These are phyloP conservation scores for Carpinus fangiana DNA, from an alignment of 306 rosid genomes.

Conservation along the genomic window DNA sequence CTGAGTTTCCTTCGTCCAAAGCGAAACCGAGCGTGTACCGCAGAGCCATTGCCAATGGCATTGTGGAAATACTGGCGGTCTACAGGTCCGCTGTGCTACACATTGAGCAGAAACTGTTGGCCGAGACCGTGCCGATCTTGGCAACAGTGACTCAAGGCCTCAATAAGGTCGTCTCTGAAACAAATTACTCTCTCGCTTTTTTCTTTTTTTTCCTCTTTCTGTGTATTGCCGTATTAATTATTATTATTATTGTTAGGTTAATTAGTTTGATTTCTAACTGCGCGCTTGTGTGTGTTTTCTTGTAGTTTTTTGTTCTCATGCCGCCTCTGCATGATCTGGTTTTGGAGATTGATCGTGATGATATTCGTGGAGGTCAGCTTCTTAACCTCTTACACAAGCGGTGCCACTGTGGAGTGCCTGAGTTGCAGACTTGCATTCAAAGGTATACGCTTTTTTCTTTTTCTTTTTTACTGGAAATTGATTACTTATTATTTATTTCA, in stretches of 20 bases:
- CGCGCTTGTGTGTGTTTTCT: neutral
- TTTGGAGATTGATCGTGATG: slow-evolving; percentile 82
- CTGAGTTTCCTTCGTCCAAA: slow-evolving; percentile 33
- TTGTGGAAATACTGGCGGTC: slow-evolving; percentile 80
- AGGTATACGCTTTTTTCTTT: slow-evolving; percentile 49
- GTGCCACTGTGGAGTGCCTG: slow-evolving; percentile 98
- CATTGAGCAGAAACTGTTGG: slow-evolving; percentile 78
- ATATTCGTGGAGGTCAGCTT: slow-evolving; percentile 86
- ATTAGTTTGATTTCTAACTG: too few species aligned
- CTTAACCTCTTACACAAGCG: slow-evolving; percentile 83
- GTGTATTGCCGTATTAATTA: neutral
- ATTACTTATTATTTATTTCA: slow-evolving; percentile 2
- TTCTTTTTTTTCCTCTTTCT: neutral
- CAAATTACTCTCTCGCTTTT: neutral
- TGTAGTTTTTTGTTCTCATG: slow-evolving; percentile 80
- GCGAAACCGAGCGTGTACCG: slow-evolving; percentile 74
- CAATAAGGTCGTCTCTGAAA: slow-evolving; percentile 55
- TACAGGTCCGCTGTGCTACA: slow-evolving; percentile 84
- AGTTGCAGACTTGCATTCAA: slow-evolving; percentile 89
- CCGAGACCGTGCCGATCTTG: slow-evolving; percentile 82
- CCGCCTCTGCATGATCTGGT: slow-evolving; percentile 83
- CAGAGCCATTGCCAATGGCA: slow-evolving; percentile 88
- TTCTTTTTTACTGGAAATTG: slow-evolving; percentile 12
- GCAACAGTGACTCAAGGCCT: slow-evolving; percentile 91
- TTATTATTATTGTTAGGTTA: neutral